These are phyloP conservation scores for Cymbopogon flexuosus DNA, from an alignment of 202 grass and related monocot species.

Conservation along the genomic window DNA sequence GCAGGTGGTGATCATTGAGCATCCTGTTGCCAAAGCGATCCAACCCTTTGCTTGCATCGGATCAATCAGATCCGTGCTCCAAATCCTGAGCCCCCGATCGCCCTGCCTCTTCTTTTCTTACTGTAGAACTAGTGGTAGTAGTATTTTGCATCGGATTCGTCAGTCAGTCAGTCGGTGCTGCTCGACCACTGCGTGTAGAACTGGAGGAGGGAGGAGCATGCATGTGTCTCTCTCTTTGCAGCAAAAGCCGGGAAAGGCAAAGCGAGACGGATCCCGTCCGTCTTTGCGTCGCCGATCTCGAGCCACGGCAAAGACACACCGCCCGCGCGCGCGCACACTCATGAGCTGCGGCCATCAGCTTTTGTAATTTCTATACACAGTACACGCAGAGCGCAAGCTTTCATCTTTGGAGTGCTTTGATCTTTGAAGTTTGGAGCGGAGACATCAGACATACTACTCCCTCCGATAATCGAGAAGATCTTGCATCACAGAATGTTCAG, in stretches of 20 bases:
- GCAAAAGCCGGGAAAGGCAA: background rate
- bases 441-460: no score
- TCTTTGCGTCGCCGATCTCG: constrained; percentile 33
- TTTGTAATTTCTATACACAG: background rate
- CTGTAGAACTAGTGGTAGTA: background rate
- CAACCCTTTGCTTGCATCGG: constrained; percentile 5
- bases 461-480: background rate
- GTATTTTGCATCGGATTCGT: constrained; percentile 17
- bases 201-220: background rate
- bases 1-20: no score
- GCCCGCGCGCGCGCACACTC: background rate
- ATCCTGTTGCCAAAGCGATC: no score
- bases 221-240: background rate
- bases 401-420: no score
- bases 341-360: constrained; percentile 11
- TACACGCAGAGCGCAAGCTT: background rate
- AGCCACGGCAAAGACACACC: background rate
- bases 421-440: no score
- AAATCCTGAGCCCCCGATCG: background rate
- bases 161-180: background rate
- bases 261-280: background rate
- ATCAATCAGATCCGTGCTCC: constrained; percentile 38
- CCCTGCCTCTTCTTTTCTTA: background rate
- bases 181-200: background rate
- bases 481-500: background rate